Base-by-base conservation (phyloP, 208 protist genomes). In the Acanthamoeba royreba region DNA sequence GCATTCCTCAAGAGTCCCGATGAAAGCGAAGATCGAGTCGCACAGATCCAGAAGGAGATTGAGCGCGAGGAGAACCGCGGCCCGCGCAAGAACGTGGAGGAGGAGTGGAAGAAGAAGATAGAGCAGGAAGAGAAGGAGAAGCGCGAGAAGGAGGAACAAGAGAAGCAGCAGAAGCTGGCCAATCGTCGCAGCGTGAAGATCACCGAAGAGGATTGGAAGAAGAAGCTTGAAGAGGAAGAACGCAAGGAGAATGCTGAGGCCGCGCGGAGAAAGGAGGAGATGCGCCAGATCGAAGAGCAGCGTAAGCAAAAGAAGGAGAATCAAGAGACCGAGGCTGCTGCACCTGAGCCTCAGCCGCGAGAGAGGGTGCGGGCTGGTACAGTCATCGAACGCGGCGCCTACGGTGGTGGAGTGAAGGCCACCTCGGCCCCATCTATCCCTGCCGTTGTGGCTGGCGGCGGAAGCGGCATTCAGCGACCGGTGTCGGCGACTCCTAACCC, bases 121-220 rank as follows among this genome's bases (percentile, higher is more conserved):
- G 81, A 89, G 47, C 33, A 89, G 46, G 81, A 89, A 49, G 49
- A 89, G 47, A 40, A 63, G 19, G 81, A 89, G 47, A 89, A 89
- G 53, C 81, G 72, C 40, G 72, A 81, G 72, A 81, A 89, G 46
- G 53, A 89, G 19, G 58, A 79, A 25, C 25, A 49, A 4, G 61
- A 92, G 46, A 58, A 92, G 45, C 45, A 69, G 42, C 43, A 92
- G 61, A 79, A 69, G 46, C 43, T 52, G 45, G 87, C 42, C 38
- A 49, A 92, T 19, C 33, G 61, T 0, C 3, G 22, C 22, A 79
- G 45, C 42, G 58, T 61, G 40, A 79, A 79, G 46, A 58, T 61
- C 38, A 79, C 38, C 1, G 87, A 92, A 83, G 87, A 92, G 46
- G 87, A 92, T 19, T 69, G 61, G 61, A 46, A 53, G 46, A 46